Percentiles rank a stretch among this genome's conserved stretches.
Evolutionary conservation across 441 rosid species (phyloP).

Genomic region (Francoa sonchifolia): DNA sequence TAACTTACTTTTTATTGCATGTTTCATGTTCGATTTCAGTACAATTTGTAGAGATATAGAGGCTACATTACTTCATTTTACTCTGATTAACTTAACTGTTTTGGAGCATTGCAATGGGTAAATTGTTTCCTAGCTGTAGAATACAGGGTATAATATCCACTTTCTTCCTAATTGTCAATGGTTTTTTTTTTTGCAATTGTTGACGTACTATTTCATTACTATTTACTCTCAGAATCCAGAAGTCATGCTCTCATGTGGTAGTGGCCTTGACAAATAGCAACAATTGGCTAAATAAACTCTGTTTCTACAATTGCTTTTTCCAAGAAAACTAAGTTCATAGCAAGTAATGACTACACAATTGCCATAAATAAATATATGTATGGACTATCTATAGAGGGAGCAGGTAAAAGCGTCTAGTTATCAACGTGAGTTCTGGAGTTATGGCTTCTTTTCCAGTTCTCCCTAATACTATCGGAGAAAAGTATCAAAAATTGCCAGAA

Average conservation of each 20-base stretch:
- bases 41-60: no score
- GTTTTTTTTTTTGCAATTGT: no score
- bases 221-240: constrained; percentile 6
- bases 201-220: not conserved
- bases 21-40: no score
- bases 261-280: not conserved
- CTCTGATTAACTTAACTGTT: no score
- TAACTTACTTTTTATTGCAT: no score
- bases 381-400: constrained; percentile 11
- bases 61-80: no score
- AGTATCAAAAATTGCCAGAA: constrained; percentile 27
- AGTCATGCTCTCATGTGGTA: not conserved
- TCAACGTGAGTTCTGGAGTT: constrained; percentile 13
- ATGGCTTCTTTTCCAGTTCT: constrained; percentile 36
- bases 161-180: no score
- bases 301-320: not conserved
- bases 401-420: constrained; percentile 12
- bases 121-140: no score
- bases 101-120: no score
- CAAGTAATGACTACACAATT: no score
- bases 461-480: constrained; percentile 21
- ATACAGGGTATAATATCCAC: no score
- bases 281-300: constrained; percentile 5
- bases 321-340: constrained; percentile 5
- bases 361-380: no score